Evolutionary conservation across 371 early-diverging fungal genomes (phyloP), one percentile per base, ranked within the genome.

Genomic region (Mucor sp.): DNA sequence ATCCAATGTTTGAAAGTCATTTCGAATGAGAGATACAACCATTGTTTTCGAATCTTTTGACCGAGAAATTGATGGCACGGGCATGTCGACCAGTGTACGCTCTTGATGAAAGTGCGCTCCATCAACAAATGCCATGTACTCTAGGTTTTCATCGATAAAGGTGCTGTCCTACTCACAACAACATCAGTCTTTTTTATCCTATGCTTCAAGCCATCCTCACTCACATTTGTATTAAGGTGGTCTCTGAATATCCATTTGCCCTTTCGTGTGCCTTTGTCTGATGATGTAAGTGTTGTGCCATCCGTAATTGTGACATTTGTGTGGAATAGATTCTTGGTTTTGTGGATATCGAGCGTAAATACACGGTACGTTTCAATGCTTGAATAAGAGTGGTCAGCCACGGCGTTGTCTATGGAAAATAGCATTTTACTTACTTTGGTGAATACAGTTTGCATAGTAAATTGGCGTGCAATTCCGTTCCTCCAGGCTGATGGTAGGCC

Each of bases 121-220:
- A 50, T 81, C 82, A 0, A 75, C 77, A 65, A 77, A 74, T 7
- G 74, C 71, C 73, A 81, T 79, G 25, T 79, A 77, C 58, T 81
- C 77, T n/a, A 77, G 19, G 3, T 69, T 63, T 19, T 70, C 75
- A 32, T 74, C 71, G 8, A 63, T 63, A 58, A 71, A 69, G 9
- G 62, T 69, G 28, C 63, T 59, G 21, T 62, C 30, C 77, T 76
- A 47, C 23, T 30, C 30, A 30, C 30, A 30, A 2, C 30, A n/a
- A n/a, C n/a, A 28, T 5, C 35, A 44, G 5, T 47, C 5, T 55
- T 30, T 30, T 30, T 30, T 11, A 56, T 3, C 12, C 21, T 4
- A 25, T 14, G 7, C 25, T 60, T 27, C 12, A 21, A 32, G 4
- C 4, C 9, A 55, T 37, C 14, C 44, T 15, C 44, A 33, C 32